Evolutionary conservation across 208 protist species (phyloP).

Genomic region (Sergeia podlipaevii): DNA sequence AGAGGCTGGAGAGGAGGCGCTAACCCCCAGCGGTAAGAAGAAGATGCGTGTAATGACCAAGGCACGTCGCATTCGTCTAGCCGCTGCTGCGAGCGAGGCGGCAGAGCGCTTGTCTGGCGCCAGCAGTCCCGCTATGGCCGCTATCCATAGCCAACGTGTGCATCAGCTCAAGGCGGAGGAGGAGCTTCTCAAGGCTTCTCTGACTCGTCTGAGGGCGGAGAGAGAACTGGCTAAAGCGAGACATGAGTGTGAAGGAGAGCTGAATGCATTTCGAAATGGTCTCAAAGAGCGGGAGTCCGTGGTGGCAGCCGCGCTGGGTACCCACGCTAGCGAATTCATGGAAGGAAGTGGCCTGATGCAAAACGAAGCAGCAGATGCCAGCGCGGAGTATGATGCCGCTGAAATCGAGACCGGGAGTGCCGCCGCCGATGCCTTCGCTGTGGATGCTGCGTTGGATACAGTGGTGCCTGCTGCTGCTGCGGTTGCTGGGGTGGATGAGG

Average conservation of each 20-base stretch:
- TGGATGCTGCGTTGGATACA: too few species aligned
- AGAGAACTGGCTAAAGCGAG: slow-evolving; percentile 43
- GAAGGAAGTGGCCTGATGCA: slow-evolving; percentile 7
- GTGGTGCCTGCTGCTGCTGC: too few species aligned
- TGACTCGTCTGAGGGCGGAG: slow-evolving; percentile 53
- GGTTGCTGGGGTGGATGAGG: too few species aligned
- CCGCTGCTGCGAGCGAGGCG: slow-evolving; percentile 21
- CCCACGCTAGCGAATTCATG: neutral
- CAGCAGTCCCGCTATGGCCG: slow-evolving; percentile 21
- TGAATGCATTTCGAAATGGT: slow-evolving; percentile 27
- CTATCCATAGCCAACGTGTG: slow-evolving; percentile 43
- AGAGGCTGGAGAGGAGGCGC: slow-evolving; percentile 14
- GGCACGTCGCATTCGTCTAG: slow-evolving; percentile 40
- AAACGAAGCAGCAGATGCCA: neutral
- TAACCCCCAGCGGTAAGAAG: neutral
- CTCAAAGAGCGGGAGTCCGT: slow-evolving; percentile 36
- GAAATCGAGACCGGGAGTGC: neutral
- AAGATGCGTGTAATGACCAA: slow-evolving; percentile 35
- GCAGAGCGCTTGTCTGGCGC: slow-evolving; percentile 22
- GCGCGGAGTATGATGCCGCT: neutral
- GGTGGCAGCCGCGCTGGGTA: neutral
- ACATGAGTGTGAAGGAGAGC: slow-evolving; percentile 36
- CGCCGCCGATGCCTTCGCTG: too few species aligned
- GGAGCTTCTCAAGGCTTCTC: slow-evolving; percentile 43
- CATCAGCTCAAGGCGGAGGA: slow-evolving; percentile 51